These are phyloP conservation scores for Thermomucor indicae-seudaticae DNA, from an alignment of 371 early-diverging fungal genomes.

Conservation along the genomic window DNA sequence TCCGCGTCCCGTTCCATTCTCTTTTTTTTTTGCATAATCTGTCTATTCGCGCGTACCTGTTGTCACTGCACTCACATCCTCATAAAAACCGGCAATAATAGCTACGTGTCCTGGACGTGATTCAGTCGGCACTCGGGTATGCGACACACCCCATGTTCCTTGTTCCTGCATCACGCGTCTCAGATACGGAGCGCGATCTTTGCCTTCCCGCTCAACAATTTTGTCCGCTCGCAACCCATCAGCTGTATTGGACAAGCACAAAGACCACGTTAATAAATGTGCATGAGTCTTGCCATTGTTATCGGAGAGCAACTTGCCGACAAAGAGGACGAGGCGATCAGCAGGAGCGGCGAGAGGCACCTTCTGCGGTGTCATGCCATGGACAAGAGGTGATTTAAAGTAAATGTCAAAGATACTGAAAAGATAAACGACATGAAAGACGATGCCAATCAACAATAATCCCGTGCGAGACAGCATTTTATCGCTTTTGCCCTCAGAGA, in stretches of 20 bases:
- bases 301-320: conserved; percentile 51
- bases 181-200: conserved; percentile 74
- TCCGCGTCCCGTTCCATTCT: neutral
- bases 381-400: conserved; percentile 95
- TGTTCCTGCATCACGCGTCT: conserved; percentile 52
- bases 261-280: neutral
- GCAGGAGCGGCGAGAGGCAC: conserved; percentile 78
- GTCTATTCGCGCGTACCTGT: conserved; percentile 54
- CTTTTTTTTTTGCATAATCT: neutral
- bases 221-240: conserved; percentile 95
- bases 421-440: conserved; percentile 89
- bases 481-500: too few species aligned
- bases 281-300: neutral
- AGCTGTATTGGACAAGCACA: conserved; percentile 29
- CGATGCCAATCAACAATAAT: conserved; percentile 69
- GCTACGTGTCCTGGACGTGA: conserved; percentile 98
- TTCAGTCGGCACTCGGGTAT: conserved; percentile 97
- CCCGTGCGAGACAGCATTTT: conserved; percentile 45
- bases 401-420: conserved; percentile 96
- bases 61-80: conserved; percentile 96
- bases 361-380: conserved; percentile 86
- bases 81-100: conserved; percentile 95
- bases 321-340: conserved; percentile 84
- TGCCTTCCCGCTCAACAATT: conserved; percentile 61
- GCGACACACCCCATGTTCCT: conserved; percentile 91